phyloP scores from a whole-genome alignment of 345 rosid species.

The Sisymbrium altissimum region DNA sequence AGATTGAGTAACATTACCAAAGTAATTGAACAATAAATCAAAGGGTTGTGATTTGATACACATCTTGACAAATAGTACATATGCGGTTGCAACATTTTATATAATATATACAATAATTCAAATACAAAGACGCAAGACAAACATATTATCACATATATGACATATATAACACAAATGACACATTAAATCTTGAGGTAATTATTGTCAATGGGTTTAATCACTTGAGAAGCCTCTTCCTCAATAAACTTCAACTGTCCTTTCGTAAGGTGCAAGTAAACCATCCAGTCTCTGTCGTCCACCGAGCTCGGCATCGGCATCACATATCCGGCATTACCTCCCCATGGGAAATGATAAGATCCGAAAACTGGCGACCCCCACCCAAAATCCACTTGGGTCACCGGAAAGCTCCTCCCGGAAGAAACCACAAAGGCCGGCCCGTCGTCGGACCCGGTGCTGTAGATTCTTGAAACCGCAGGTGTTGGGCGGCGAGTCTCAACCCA shows the following conservation, averaged over 20 bases:
- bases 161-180: not conserved
- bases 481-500: slow-evolving; percentile 77
- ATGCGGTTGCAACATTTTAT: not conserved
- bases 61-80: not conserved
- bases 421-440: slow-evolving; percentile 67
- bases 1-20: not conserved
- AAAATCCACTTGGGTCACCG: slow-evolving; percentile 42
- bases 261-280: slow-evolving; percentile 48
- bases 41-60: not conserved
- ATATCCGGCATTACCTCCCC: slow-evolving; percentile 50
- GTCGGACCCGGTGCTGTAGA: slow-evolving; percentile 38
- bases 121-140: slow-evolving; percentile 7
- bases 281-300: slow-evolving; percentile 42
- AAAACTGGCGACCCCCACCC: slow-evolving; percentile 55
- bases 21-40: not conserved
- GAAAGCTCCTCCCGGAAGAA: slow-evolving; percentile 68
- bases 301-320: slow-evolving; percentile 66
- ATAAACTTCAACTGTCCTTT: slow-evolving; percentile 40
- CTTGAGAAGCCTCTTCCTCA: slow-evolving; percentile 38
- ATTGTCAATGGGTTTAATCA: slow-evolving; percentile 41
- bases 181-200: slow-evolving; percentile 34
- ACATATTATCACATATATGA: not conserved
- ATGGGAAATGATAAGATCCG: slow-evolving; percentile 52
- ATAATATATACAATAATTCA: not conserved
- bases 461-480: slow-evolving; percentile 45